Conservation (phyloP, 2,329 filamentous ascomycete genomes). For the Alternaria tenuissima region DNA sequence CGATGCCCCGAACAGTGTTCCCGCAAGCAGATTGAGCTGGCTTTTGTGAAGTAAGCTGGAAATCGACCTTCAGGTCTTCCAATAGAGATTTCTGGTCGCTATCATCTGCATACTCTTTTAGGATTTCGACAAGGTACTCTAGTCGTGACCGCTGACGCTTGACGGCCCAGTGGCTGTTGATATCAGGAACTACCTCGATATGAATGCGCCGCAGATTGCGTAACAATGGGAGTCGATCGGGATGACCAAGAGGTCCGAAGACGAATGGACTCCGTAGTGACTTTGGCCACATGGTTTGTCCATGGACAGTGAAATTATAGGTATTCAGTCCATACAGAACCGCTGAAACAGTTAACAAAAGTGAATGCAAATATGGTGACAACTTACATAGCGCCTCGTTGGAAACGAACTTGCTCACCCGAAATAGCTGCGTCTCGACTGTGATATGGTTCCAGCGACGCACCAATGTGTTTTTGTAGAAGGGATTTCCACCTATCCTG, state of each 20-base stretch:
- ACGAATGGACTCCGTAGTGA: slow-evolving; percentile 26
- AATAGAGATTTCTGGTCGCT: slow-evolving; percentile 26
- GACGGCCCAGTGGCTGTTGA: slow-evolving; percentile 16
- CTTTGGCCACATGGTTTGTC: slow-evolving; percentile 3
- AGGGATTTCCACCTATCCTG: neutral
- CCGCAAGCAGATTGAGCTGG: neutral
- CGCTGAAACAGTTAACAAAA: slow-evolving; percentile 13
- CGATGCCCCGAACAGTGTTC: too few relatives aligned
- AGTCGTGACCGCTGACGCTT: slow-evolving; percentile 30
- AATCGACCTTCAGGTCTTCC: slow-evolving; percentile 15
- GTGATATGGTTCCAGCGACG: neutral
- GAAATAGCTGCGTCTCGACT: slow-evolving; percentile 20
- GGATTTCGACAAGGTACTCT: slow-evolving; percentile 28
- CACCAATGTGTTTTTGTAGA: neutral
- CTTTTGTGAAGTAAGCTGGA: neutral
- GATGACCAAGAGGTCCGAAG: slow-evolving; percentile 26
- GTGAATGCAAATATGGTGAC: neutral
- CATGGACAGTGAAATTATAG: slow-evolving; percentile 26
- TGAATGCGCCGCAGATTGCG: slow-evolving; percentile 30
- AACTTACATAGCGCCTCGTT: slow-evolving; percentile 26
- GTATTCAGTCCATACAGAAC: slow-evolving; percentile 33
- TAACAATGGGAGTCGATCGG: slow-evolving; percentile 21
- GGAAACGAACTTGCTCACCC: slow-evolving; percentile 25
- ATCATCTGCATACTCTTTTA: slow-evolving; percentile 32
- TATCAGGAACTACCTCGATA: slow-evolving; percentile 12